Evolutionary conservation across 1,284 basidiomycete species (phyloP).

Genomic region (Earliella scabrosa): DNA sequence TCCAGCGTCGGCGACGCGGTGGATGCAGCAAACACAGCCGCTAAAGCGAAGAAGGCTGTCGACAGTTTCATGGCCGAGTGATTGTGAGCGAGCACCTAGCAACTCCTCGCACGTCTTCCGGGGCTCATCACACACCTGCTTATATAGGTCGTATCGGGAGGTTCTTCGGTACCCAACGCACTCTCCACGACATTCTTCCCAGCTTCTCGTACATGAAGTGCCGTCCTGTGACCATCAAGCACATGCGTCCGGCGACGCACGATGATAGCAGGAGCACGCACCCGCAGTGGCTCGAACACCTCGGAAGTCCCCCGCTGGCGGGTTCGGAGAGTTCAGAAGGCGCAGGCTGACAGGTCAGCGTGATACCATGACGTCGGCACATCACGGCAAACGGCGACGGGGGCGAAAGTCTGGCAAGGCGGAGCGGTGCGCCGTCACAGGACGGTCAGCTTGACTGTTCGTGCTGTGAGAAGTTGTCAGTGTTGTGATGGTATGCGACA

Average conservation of each 20-base stretch:
- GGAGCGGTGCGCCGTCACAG: too few species aligned
- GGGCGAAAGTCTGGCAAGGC: too few species aligned
- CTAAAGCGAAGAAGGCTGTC: constrained; percentile 6
- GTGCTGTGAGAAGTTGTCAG: too few species aligned
- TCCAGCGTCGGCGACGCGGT: constrained; percentile 23
- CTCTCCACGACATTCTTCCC: background rate
- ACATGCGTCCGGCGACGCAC: constrained; percentile 3
- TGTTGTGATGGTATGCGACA: too few species aligned
- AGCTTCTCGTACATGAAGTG: background rate
- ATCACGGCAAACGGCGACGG: too few species aligned
- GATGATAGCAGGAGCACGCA: background rate
- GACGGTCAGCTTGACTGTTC: too few species aligned
- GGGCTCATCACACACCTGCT: background rate
- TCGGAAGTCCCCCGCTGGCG: too few species aligned
- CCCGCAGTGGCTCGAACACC: background rate
- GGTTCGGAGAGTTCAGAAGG: background rate
- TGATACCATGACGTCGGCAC: constrained; percentile 12
- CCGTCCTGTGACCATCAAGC: constrained; percentile 5
- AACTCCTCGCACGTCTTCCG: background rate
- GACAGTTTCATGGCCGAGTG: constrained; percentile 13
- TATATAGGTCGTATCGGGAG: background rate
- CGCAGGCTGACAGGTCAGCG: constrained; percentile 7
- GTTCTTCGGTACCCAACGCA: background rate
- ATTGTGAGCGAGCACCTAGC: background rate
- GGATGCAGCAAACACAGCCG: constrained; percentile 1